Conservation (phyloP, 768 basidiomycete genomes). For the Kwoniella botswanensis region DNA sequence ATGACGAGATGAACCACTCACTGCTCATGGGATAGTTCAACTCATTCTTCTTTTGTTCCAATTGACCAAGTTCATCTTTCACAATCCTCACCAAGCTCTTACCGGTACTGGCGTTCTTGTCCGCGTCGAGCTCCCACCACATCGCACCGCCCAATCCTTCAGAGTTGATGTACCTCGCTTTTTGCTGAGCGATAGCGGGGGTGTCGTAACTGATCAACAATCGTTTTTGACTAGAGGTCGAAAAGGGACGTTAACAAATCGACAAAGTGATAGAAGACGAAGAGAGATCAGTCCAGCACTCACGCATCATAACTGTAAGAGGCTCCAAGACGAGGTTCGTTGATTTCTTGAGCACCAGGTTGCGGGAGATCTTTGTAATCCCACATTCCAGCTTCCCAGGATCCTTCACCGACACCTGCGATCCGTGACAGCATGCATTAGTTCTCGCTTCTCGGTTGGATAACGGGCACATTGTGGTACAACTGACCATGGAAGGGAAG, state of each 20-base stretch:
- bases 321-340: slow-evolving; percentile 71
- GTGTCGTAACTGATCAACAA: slow-evolving; percentile 74
- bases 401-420: slow-evolving; percentile 71
- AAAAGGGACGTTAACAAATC: not conserved
- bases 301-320: slow-evolving; percentile 82
- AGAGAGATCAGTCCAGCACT: slow-evolving; percentile 56
- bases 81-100: slow-evolving; percentile 72
- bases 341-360: slow-evolving; percentile 69
- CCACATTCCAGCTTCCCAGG: slow-evolving; percentile 81
- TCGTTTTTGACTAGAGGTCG: slow-evolving; percentile 62
- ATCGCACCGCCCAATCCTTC: slow-evolving; percentile 86
- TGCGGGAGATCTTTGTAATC: slow-evolving; percentile 90
- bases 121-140: slow-evolving; percentile 77
- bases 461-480: no score
- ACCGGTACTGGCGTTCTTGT: slow-evolving; percentile 71
- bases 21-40: slow-evolving; percentile 65
- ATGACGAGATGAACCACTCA: slow-evolving; percentile 60
- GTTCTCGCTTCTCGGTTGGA: no score
- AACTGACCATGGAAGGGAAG: slow-evolving; percentile 71
- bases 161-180: slow-evolving; percentile 76
- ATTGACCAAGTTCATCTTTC: slow-evolving; percentile 73
- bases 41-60: slow-evolving; percentile 80
- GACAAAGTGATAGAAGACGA: not conserved
- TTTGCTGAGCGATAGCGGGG: slow-evolving; percentile 66
- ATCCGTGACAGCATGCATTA: no score